These are phyloP conservation scores for Pleurotus salmoneostramineus DNA, from an alignment of 768 basidiomycete species.

Conservation along the genomic window DNA sequence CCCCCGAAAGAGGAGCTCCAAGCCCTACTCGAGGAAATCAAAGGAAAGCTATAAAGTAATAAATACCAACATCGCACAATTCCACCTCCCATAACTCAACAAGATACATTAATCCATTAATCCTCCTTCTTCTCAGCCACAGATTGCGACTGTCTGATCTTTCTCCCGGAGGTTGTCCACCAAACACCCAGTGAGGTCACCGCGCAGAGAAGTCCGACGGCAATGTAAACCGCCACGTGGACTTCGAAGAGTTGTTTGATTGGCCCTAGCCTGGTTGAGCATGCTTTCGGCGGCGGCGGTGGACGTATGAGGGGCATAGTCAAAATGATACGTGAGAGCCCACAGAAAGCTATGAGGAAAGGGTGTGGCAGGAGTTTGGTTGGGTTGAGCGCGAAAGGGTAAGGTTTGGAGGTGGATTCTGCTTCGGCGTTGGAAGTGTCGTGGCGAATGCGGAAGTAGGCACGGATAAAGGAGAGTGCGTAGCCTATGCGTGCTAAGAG, in stretches of 20 bases:
- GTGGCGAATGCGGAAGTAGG: conserved; percentile 36
- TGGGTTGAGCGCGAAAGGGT: background rate
- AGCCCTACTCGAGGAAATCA: conserved; percentile 54
- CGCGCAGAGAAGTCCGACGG: background rate
- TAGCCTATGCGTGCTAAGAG: conserved; percentile 61
- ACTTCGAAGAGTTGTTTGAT: background rate
- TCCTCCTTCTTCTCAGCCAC: no score
- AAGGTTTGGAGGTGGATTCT: background rate
- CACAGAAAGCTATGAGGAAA: background rate
- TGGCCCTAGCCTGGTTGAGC: background rate
- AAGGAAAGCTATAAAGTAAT: conserved; percentile 40
- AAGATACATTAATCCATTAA: no score
- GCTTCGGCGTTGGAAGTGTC: background rate
- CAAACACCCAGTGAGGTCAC: background rate
- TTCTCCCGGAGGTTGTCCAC: background rate
- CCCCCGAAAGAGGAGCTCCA: conserved; percentile 63
- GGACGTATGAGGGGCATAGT: background rate
- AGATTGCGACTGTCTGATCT: no score
- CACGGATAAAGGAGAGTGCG: conserved; percentile 42
- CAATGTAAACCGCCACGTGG: background rate
- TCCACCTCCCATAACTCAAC: no score
- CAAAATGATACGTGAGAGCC: background rate
- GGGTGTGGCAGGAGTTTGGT: background rate
- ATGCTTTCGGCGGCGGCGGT: background rate
- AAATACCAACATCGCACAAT: no score